Evolutionary conservation across 75 land plant genomes (phyloP).

Genomic region (Ceratopteris richardii): DNA sequence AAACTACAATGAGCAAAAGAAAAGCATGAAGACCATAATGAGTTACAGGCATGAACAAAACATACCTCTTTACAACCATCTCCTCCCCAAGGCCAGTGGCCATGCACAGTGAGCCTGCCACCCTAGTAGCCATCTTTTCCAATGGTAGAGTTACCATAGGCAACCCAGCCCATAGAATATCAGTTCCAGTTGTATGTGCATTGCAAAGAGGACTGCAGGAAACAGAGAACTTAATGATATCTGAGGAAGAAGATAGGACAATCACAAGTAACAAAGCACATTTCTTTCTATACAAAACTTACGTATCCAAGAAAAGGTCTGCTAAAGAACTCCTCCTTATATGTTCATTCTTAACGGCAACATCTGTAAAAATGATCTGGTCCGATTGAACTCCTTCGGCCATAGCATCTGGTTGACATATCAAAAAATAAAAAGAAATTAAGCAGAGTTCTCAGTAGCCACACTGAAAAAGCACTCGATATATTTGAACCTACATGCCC

Average conservation of each 20-base stretch:
- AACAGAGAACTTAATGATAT: too few species aligned
- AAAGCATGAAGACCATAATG: not conserved
- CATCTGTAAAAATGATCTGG: slow-evolving; percentile 98
- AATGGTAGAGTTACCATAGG: slow-evolving; percentile 94
- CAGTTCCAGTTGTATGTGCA: slow-evolving; percentile 97
- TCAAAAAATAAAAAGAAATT: not conserved
- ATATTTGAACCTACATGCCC: slow-evolving; percentile 64
- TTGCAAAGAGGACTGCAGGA: slow-evolving; percentile 82
- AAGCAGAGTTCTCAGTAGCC: not conserved
- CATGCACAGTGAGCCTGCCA: slow-evolving; percentile 89
- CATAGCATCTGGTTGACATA: slow-evolving; percentile 77
- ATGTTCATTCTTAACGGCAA: slow-evolving; percentile 87
- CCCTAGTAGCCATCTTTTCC: slow-evolving; percentile 98
- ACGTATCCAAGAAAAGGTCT: slow-evolving; percentile 98
- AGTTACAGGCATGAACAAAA: not conserved
- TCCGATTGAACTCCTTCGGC: slow-evolving; percentile 80
- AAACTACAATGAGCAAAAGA: not conserved
- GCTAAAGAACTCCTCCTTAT: slow-evolving; percentile 87
- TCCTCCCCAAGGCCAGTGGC: slow-evolving; percentile 93
- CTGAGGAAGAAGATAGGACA: too few species aligned
- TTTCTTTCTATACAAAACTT: slow-evolving; percentile 12
- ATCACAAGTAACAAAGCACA: not conserved
- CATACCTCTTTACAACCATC: slow-evolving; percentile 90
- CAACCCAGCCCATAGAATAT: slow-evolving; percentile 95
- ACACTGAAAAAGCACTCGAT: not conserved